Percentiles rank a stretch among this genome's conserved stretches.
Evolutionary conservation across 352 stramenopile species (phyloP).

Genomic region (Plasmopara viticola): DNA sequence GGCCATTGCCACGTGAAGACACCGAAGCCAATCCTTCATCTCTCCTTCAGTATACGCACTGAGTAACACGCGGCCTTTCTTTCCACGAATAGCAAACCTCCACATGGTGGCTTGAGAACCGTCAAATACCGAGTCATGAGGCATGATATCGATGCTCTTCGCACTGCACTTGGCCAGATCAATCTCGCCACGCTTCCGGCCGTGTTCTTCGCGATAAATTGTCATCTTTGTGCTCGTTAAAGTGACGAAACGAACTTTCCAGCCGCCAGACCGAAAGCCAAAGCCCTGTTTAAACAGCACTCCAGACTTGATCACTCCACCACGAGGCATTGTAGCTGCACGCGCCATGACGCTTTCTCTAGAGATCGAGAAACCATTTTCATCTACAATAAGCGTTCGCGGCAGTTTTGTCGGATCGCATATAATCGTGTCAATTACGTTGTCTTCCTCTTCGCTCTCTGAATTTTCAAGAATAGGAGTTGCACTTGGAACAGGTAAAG

Average conservation of each 20-base stretch:
- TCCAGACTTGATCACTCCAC: conserved; percentile 56
- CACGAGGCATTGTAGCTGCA: conserved; percentile 30
- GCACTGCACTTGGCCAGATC: conserved; percentile 55
- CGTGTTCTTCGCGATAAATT: conserved; percentile 69
- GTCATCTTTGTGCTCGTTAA: conserved; percentile 61
- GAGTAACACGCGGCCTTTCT: conserved; percentile 56
- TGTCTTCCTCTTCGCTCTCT: conserved; percentile 40
- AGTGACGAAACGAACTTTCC: conserved; percentile 73
- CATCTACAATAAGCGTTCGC: conserved; percentile 61
- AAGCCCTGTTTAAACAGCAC: conserved; percentile 76
- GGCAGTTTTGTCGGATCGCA: conserved; percentile 46
- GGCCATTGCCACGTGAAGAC: conserved; percentile 65
- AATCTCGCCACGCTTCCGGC: conserved; percentile 60
- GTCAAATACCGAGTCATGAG: conserved; percentile 71
- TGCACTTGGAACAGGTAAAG: conserved; percentile 30
- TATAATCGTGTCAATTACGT: conserved; percentile 59
- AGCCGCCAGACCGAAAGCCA: conserved; percentile 43
- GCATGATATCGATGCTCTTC: conserved; percentile 81
- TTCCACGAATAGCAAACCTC: conserved; percentile 67
- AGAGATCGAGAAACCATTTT: conserved; percentile 54
- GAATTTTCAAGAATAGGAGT: conserved; percentile 38
- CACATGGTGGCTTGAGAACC: conserved; percentile 71
- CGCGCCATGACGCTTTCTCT: conserved; percentile 43
- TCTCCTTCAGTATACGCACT: conserved; percentile 73
- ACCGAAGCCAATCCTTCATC: conserved; percentile 83